Evolutionary conservation across 352 stramenopile genomes (phyloP), one percentile per base, ranked within the genome.

Genomic region (Phytopythium kandeliae): DNA sequence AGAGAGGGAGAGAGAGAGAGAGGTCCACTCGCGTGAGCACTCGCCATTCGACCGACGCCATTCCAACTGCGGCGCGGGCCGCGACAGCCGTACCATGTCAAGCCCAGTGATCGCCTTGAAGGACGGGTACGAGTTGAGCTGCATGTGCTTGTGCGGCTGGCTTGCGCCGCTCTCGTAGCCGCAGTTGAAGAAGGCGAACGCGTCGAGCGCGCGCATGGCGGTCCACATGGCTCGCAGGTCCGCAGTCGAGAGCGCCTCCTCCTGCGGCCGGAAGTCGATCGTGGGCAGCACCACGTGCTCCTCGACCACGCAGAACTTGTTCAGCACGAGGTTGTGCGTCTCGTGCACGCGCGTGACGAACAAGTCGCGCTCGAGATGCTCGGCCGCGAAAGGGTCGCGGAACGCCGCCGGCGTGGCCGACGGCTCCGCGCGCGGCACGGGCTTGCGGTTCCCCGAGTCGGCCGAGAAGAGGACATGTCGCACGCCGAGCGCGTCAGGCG

Each of bases 111-210:
- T 84, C 24, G 38, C 51, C 62, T 80, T 74, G 47, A 90, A 72
- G 25, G 77, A 90, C 43, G 73, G 60, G 60, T 87, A 89, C 55
- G 82, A 88, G 53, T 89, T 92, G 44, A 90, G 74, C 59, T 92
- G 82, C 78, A 92, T 89, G 69, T 92, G 82, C 52, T 92, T 92
- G 63, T 89, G 78, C n/a, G 82, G 79, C 59, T 92, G 82, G 49
- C 79, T 92, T 10, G 79, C 79, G 25, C 79, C 82, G 53, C 82
- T 92, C 37, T 87, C 76, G 49, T 86, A 86, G 48, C 79, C 82
- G 59, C 82, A 92, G 54, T 92, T 92, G 62, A 89, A 92, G 63
- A 89, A 92, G 55, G 75, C 73, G 48, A 92, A 90, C 15, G 73
- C 82, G 48, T 90, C 75, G 16, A 90, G 52, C 7, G 68, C 69